These are phyloP conservation scores for Phalaenopsis equestris DNA, from an alignment of 106 monocot species.

Conservation along the genomic window DNA sequence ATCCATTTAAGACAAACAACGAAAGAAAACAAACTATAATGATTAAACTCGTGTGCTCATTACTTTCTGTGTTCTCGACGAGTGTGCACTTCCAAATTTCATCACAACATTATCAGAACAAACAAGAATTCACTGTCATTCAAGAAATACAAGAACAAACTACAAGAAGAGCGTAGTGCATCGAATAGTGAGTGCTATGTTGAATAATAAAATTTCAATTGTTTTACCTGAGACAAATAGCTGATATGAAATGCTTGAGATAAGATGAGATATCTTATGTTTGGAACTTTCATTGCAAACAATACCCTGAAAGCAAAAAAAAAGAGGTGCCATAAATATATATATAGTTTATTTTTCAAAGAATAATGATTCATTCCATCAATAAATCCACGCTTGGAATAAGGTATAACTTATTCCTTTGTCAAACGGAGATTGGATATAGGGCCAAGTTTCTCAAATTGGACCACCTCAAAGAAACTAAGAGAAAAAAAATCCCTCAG, in stretches of 20 bases:
- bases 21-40: no score
- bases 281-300: slow-evolving; percentile 57
- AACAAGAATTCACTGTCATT: no score
- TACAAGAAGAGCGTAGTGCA: neutral
- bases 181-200: neutral
- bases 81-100: no score
- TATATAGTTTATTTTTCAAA: neutral
- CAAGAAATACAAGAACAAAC: neutral
- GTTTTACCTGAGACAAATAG: slow-evolving; percentile 78
- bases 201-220: neutral
- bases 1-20: no score
- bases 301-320: slow-evolving; percentile 57
- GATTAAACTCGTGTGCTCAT: no score
- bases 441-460: neutral
- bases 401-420: neutral
- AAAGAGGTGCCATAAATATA: neutral
- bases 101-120: no score
- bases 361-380: neutral
- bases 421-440: neutral
- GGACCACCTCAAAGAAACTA: neutral
- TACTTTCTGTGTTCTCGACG: no score
- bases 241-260: slow-evolving; percentile 74
- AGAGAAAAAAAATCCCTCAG: neutral
- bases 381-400: neutral
- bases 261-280: slow-evolving; percentile 60